Base-by-base conservation (phyloP, 2,329 filamentous ascomycete genomes). In the Fulvia fulva region DNA sequence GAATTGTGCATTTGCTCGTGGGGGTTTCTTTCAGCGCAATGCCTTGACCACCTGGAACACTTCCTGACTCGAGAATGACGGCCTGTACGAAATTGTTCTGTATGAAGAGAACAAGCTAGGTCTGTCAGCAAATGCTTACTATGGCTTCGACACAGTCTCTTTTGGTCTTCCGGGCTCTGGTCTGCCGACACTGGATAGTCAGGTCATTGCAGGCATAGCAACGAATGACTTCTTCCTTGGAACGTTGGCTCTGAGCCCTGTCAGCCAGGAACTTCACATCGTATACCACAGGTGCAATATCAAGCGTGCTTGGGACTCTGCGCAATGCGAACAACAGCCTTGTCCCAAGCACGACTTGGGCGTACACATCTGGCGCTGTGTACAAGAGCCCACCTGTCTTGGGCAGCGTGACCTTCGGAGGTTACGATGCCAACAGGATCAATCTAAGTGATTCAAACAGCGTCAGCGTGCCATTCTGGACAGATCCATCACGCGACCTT, bases 391-490 rank as follows among this genome's bases (percentile, higher is more conserved):
- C 63, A 2, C 60, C 60, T 7, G 61, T 65, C 0, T 68, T 64
- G 16, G 69, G 68, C 11, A 66, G 78, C 50, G 56, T 61, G 22
- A 71, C 74, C 1, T 59, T 78, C 1, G 76, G 76, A 14, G 76
- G 76, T 6, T 78, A 75, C 57, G 76, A 78, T 57, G 63, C 68
- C n/a, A 71, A 69, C 1, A 71, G 75, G 8, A 74, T 75, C 57
- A 34, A 68, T 57, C n/a, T 57, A 65, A 51, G 41, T 26, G 67
- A 69, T 43, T 56, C 62, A 12, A 61, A 68, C 1, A 60, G 63
- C 28, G 72, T 76, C 68, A 22, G 32, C 6, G 34, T 60, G 30
- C 47, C 67, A 59, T 59, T 76, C 70, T 57, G 57, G 9, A 44
- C 53, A n/a, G 65, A 68, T 51, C 55, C 58, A 32, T 62, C 63